phyloP scores from a whole-genome alignment of 306 rosid species.

The Canavalia ensiformis region DNA sequence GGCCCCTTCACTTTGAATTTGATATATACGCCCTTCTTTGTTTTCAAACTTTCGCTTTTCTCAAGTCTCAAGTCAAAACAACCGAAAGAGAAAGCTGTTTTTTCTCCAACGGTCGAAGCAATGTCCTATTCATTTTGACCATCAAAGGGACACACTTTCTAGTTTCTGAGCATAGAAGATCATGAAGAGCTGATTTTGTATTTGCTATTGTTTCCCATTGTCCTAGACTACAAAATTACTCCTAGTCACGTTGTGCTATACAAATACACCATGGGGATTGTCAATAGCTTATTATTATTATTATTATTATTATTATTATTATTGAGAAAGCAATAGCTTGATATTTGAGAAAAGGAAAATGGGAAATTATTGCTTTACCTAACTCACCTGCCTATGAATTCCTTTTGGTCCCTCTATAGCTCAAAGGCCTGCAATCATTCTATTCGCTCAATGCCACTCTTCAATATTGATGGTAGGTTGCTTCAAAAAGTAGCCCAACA shows the following conservation, averaged over 20 bases:
- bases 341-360: slow-evolving; percentile 21
- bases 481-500: slow-evolving; percentile 40
- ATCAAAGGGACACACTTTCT: slow-evolving; percentile 42
- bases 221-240: slow-evolving; percentile 40
- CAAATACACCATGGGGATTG: neutral
- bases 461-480: slow-evolving; percentile 36
- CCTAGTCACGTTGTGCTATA: slow-evolving; percentile 33
- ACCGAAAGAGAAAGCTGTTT: slow-evolving; percentile 47
- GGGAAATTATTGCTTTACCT: slow-evolving; percentile 48
- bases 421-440: slow-evolving; percentile 12
- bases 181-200: slow-evolving; percentile 7
- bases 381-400: slow-evolving; percentile 53
- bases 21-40: slow-evolving; percentile 29
- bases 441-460: slow-evolving; percentile 33
- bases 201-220: slow-evolving; percentile 27
- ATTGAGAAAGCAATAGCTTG: neutral
- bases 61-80: slow-evolving; percentile 48
- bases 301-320: too few species aligned
- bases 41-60: slow-evolving; percentile 42
- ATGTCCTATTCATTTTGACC: slow-evolving; percentile 54
- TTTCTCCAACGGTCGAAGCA: slow-evolving; percentile 52
- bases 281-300: slow-evolving; percentile 7
- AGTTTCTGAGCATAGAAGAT: slow-evolving; percentile 4
- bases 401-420: slow-evolving; percentile 28
- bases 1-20: slow-evolving; percentile 55